These are phyloP conservation scores for Cercospora berteroae DNA, from an alignment of 2,329 filamentous ascomycete genomes.

Conservation along the genomic window DNA sequence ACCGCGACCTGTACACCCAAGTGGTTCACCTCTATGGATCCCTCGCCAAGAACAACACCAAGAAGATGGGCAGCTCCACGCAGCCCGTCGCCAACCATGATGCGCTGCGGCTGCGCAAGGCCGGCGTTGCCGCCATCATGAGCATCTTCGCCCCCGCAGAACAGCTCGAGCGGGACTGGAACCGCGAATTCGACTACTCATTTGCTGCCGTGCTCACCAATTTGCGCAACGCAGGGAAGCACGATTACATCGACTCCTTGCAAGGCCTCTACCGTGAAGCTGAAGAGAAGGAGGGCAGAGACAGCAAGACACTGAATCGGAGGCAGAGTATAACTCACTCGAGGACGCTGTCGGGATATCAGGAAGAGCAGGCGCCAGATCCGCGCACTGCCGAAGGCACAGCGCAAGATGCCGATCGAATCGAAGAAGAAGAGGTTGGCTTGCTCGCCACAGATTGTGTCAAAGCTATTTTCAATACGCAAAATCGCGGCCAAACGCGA, in stretches of 20 bases:
- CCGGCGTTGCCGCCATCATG: conserved; percentile 67
- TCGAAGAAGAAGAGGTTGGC: conserved; percentile 85
- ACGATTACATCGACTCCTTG: conserved; percentile 67
- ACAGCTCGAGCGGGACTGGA: conserved; percentile 49
- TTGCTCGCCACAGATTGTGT: conserved; percentile 81
- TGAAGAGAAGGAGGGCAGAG: conserved; percentile 66
- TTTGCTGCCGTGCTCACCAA: conserved; percentile 86
- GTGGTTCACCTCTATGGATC: conserved; percentile 76
- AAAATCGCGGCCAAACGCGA: conserved; percentile 78
- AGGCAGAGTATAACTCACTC: conserved; percentile 79
- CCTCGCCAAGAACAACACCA: conserved; percentile 62
- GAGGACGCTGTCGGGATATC: conserved; percentile 56
- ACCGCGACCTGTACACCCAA: conserved; percentile 76
- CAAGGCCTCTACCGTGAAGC: conserved; percentile 64
- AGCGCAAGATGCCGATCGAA: conserved; percentile 80
- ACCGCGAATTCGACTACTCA: conserved; percentile 67
- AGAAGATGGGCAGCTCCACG: conserved; percentile 36
- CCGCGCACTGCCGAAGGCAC: conserved; percentile 70
- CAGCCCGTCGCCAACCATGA: conserved; percentile 59
- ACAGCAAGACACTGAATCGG: conserved; percentile 57
- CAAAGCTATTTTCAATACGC: conserved; percentile 78
- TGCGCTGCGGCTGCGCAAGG: conserved; percentile 60
- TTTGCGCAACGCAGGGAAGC: conserved; percentile 67
- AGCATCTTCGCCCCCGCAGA: conserved; percentile 72
- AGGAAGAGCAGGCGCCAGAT: conserved; percentile 61